These are phyloP conservation scores for Balamuthia mandrillaris DNA, from an alignment of 208 protist genomes.

Conservation along the genomic window DNA sequence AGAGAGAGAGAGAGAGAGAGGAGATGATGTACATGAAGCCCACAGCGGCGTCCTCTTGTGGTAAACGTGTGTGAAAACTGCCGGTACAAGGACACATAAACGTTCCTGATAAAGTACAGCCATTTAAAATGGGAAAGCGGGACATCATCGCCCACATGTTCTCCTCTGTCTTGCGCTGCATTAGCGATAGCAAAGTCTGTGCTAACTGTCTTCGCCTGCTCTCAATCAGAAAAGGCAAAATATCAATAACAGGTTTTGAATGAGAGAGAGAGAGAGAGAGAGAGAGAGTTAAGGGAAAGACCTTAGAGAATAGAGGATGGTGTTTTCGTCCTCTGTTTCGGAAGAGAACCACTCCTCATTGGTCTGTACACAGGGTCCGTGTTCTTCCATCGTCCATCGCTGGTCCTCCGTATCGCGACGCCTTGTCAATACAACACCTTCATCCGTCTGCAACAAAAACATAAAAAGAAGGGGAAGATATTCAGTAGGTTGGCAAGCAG, in stretches of 20 bases:
- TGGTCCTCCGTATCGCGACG: too few relatives aligned
- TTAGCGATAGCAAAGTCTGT: background rate
- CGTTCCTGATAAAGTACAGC: background rate
- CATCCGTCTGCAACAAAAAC: background rate
- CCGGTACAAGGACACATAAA: background rate
- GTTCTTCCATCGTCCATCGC: background rate
- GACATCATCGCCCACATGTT: slow-evolving; percentile 10
- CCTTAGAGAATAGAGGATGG: background rate
- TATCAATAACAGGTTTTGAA: too few relatives aligned
- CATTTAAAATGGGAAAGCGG: background rate
- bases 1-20: background rate
- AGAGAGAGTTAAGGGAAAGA: background rate
- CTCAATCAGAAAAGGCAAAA: background rate
- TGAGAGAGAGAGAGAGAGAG: background rate
- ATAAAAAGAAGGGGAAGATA: background rate
- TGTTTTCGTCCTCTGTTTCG: background rate
- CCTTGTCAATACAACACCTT: too few relatives aligned
- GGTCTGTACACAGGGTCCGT: background rate
- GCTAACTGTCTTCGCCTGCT: too few relatives aligned
- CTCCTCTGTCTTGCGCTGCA: too few relatives aligned
- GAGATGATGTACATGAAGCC: background rate
- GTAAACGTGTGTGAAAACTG: too few relatives aligned
- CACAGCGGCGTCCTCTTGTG: too few relatives aligned
- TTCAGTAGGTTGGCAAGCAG: background rate
- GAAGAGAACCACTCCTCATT: background rate